phyloP scores from a whole-genome alignment of 257 asterid genomes.

The Solanum corneliomulleri region DNA sequence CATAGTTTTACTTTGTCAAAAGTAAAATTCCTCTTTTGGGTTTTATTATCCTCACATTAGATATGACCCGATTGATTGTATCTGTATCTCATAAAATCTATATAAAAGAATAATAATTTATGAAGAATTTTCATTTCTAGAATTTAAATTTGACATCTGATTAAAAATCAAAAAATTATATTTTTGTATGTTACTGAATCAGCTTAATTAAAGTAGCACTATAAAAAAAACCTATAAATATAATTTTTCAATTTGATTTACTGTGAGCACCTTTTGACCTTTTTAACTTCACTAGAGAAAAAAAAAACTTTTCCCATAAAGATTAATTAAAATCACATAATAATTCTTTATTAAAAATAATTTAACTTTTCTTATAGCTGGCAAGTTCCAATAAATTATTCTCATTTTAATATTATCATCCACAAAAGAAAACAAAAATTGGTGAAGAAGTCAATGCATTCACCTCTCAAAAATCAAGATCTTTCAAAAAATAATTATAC shows the following conservation, averaged over 20 bases:
- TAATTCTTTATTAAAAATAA: background rate
- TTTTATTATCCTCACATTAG: rapidly evolving
- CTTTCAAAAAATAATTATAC: background rate
- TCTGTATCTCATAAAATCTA: rapidly evolving
- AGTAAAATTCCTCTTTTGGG: background rate
- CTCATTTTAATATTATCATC: background rate
- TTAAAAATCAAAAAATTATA: background rate
- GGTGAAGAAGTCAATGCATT: background rate
- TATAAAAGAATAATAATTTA: background rate
- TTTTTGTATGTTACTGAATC: background rate
- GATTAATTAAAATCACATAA: background rate
- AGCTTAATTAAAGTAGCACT: background rate
- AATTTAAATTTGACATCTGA: background rate
- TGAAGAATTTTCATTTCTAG: rapidly evolving
- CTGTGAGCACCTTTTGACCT: background rate
- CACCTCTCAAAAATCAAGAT: background rate
- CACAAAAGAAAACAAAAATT: background rate
- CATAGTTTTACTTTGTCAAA: background rate
- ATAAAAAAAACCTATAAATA: background rate
- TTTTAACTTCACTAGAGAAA: background rate
- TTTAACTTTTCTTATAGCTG: background rate
- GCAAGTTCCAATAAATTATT: background rate
- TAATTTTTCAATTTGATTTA: background rate
- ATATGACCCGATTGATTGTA: background rate
- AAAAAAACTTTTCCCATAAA: background rate